Evolutionary conservation across 2,329 filamentous ascomycete species (phyloP).

Genomic region (Aspergillus hiratsukae): DNA sequence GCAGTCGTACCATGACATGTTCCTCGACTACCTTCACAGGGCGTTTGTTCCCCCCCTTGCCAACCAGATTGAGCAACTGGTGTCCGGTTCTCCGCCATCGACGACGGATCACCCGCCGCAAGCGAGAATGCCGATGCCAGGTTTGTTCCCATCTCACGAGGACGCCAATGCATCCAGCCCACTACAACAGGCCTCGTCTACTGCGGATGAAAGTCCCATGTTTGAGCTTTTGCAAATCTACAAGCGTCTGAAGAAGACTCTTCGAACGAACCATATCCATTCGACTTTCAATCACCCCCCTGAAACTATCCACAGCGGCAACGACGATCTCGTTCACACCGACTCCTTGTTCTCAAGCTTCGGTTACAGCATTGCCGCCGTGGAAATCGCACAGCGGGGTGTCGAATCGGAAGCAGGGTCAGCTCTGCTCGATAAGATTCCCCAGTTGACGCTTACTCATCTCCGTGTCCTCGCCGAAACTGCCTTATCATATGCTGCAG

Average conservation of each 20-base stretch:
- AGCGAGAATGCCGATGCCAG: constrained; percentile 34
- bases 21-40: constrained; percentile 49
- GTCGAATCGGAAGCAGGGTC: constrained; percentile 67
- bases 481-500: constrained; percentile 73
- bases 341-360: constrained; percentile 49
- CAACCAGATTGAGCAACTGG: constrained; percentile 34
- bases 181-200: constrained; percentile 26
- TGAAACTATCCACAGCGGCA: constrained; percentile 28
- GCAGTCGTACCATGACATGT: constrained; percentile 44
- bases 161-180: constrained; percentile 27
- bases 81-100: constrained; percentile 24
- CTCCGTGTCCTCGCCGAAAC: constrained; percentile 86
- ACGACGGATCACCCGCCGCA: constrained; percentile 25
- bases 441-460: constrained; percentile 78
- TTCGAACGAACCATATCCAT: constrained; percentile 48
- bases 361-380: constrained; percentile 78
- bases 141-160: constrained; percentile 35
- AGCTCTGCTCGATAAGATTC: constrained; percentile 77
- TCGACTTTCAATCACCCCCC: constrained; percentile 44
- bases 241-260: constrained; percentile 52
- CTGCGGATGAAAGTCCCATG: constrained; percentile 31
- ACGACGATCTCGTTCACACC: constrained; percentile 47
- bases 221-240: constrained; percentile 53
- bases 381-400: constrained; percentile 89
- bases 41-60: constrained; percentile 49